Evolutionary conservation across 2,329 filamentous ascomycete genomes (phyloP).

Genomic region (Trichoderma asperellum): DNA sequence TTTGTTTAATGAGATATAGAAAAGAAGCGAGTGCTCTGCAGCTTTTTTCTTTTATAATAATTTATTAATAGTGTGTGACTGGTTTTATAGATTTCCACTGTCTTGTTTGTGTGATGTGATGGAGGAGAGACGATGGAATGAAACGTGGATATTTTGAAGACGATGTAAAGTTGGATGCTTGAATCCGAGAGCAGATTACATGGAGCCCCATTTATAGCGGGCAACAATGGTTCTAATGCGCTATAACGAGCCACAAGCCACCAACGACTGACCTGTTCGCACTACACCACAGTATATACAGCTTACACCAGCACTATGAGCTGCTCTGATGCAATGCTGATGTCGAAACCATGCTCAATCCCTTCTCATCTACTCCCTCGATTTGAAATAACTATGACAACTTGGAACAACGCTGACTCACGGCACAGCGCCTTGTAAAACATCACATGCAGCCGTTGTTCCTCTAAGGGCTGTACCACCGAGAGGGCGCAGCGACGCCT

Average conservation of each 20-base stretch:
- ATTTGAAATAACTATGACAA: background rate
- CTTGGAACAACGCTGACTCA: background rate
- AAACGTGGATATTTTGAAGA: background rate
- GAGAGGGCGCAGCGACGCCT: background rate
- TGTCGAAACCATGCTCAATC: too few relatives aligned
- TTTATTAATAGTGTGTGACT: background rate
- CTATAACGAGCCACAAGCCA: too few relatives aligned
- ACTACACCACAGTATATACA: too few relatives aligned
- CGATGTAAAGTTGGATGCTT: too few relatives aligned
- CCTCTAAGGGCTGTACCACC: background rate
- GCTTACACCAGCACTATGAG: background rate
- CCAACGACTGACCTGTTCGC: too few relatives aligned
- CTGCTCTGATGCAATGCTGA: background rate
- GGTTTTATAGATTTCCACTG: background rate
- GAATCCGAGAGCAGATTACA: too few relatives aligned
- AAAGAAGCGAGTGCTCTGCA: conserved; percentile 15
- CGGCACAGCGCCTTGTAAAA: background rate
- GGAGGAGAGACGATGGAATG: background rate
- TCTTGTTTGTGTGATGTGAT: background rate
- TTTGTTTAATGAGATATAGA: conserved; percentile 3
- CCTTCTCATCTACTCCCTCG: background rate
- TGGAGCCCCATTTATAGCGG: too few relatives aligned
- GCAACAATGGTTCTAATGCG: too few relatives aligned
- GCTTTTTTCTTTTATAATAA: background rate
- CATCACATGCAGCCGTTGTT: background rate